Evolutionary conservation across 345 rosid genomes (phyloP).

Genomic region (Lepidium aucheri): DNA sequence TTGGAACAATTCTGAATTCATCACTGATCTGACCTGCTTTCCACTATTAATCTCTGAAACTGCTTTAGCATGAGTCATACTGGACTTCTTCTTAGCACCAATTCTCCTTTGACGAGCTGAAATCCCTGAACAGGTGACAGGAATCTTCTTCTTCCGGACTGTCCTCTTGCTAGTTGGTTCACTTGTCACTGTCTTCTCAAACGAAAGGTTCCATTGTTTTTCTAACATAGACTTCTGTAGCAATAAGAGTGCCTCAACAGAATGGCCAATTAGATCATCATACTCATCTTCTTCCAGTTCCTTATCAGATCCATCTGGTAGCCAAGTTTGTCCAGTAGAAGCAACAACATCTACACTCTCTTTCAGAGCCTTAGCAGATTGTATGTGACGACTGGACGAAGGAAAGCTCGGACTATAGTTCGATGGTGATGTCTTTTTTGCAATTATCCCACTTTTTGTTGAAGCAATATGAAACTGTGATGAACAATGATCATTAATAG

Average conservation of each 20-base stretch:
- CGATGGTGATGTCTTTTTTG: conserved; percentile 44
- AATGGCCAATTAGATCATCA: conserved; percentile 30
- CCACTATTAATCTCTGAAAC: conserved; percentile 20
- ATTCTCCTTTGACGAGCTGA: conserved; percentile 81
- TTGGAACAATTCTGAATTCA: conserved; percentile 52
- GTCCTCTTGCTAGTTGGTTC: conserved; percentile 25
- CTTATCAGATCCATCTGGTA: conserved; percentile 28
- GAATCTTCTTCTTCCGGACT: conserved; percentile 40
- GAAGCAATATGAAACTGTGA: conserved; percentile 36
- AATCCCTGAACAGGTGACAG: conserved; percentile 58
- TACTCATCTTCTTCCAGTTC: conserved; percentile 35
- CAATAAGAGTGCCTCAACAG: conserved; percentile 70
- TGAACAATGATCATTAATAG: conserved; percentile 37
- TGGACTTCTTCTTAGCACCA: conserved; percentile 36
- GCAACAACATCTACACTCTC: conserved; percentile 42
- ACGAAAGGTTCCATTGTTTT: conserved; percentile 88
- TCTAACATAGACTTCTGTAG: conserved; percentile 90
- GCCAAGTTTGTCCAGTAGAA: conserved; percentile 37
- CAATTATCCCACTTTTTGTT: conserved; percentile 33
- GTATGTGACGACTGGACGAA: conserved; percentile 34
- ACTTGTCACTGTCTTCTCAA: conserved; percentile 35
- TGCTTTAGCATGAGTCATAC: conserved; percentile 26
- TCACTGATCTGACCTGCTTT: conserved; percentile 36
- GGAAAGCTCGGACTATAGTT: conserved; percentile 43
- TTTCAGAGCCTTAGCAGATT: conserved; percentile 54